These are phyloP conservation scores for Aspergillus aculeatus DNA, from an alignment of 2,329 filamentous ascomycete genomes.

Conservation along the genomic window DNA sequence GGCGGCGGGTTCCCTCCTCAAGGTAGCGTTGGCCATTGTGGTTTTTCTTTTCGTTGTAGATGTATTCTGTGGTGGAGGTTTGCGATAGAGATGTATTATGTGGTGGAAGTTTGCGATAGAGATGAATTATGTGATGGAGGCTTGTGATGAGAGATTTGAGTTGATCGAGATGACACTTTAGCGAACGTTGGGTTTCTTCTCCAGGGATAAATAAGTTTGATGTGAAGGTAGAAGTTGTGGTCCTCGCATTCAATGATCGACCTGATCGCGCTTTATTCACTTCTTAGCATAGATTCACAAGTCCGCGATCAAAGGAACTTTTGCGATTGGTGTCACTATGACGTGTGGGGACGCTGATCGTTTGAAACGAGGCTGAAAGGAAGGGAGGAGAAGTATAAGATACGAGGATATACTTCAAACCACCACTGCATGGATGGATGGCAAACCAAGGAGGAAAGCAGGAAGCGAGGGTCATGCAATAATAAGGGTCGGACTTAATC, in stretches of 20 bases:
- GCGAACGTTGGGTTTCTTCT: background rate
- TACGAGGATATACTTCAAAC: background rate
- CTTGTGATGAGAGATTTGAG: no score
- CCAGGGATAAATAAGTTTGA: background rate
- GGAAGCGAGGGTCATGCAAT: background rate
- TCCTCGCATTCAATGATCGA: no score
- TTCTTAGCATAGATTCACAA: no score
- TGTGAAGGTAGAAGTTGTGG: no score
- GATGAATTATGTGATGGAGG: no score
- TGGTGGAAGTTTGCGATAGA: background rate
- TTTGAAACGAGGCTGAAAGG: conserved; percentile 40
- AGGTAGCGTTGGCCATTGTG: background rate
- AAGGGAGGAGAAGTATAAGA: conserved; percentile 40
- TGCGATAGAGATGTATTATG: background rate
- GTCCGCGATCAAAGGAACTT: background rate
- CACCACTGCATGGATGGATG: background rate
- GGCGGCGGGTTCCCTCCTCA: conserved; percentile 5
- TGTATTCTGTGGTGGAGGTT: background rate
- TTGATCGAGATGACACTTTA: no score
- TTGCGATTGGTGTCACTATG: conserved; percentile 3
- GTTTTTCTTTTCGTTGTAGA: background rate
- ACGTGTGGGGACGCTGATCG: background rate
- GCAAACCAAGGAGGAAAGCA: background rate
- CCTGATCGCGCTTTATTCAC: no score
- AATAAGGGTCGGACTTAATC: background rate